Evolutionary conservation across 75 land plant genomes (phyloP), one percentile per base, ranked within the genome.

Genomic region (Azolla pinnata): DNA sequence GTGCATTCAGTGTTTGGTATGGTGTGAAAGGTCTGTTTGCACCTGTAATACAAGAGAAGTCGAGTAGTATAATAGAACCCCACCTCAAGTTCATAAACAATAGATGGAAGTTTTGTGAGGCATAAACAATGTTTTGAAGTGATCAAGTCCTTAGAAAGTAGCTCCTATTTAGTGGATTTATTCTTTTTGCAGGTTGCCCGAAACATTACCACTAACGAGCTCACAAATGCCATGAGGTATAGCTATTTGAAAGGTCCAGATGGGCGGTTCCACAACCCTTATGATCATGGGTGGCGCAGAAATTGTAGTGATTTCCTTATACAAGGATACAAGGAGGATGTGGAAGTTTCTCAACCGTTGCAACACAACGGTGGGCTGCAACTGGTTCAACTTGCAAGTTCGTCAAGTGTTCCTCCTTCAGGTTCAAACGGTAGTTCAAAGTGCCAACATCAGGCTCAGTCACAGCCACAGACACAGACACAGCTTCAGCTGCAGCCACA

Each of bases 181-280:
- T n/a, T n/a, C n/a, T n/a, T n/a, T 38, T 7, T 68, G 69, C 83
- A 91, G 97, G 80, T 91, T 56, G 79, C 95, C 27, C 78, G 89
- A 18, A 91, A 91, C 55, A 80, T 91, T 33, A 91, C 97, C 12
- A 84, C 97, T 16, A 91, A 91, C 64, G 97, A 91, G 79, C 33
- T 85, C 56, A 77, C 95, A 31, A 91, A 91, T 68, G 44, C 78
- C 29, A 18, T 52, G 38, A 79, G 95, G 0, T 91, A 91, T 64
- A 62, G 65, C 0, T 88, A 91, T 67, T 76, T 91, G 19, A 86
- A 64, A 29, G 88, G 80, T 49, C 77, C 88, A 16, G 88, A 87
- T 34, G 97, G 97, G 23, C 75, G 57, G 9, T 87, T 91, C 38
- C 77, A 70, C 31, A 91, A 91, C 56, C 93, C 97, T 28, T 87